Evolutionary conservation across 2,329 filamentous ascomycete species (phyloP).

Genomic region (Rutstroemia sp.): DNA sequence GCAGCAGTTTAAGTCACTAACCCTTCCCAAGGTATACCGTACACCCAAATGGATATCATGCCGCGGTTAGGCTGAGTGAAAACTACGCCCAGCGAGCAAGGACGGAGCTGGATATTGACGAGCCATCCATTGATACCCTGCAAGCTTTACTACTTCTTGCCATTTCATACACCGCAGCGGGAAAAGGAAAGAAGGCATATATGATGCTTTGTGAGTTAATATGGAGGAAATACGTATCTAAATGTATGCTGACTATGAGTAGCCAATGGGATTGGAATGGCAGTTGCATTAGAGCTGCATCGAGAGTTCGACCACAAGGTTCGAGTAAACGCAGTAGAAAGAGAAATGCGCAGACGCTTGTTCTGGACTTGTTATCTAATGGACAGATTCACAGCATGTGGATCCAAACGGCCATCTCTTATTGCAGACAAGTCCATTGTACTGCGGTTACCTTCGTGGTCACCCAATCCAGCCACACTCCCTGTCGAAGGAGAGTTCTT

Average conservation of each 20-base stretch:
- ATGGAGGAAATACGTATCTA: too few relatives aligned
- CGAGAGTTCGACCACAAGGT: constrained; percentile 61
- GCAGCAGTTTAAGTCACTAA: constrained; percentile 11
- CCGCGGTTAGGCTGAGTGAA: constrained; percentile 60
- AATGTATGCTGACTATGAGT: constrained; percentile 29
- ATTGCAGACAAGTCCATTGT: constrained; percentile 71
- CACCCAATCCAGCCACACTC: constrained; percentile 51
- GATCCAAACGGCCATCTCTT: constrained; percentile 74
- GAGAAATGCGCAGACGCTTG: constrained; percentile 69
- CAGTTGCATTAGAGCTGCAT: constrained; percentile 72
- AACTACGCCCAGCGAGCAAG: constrained; percentile 67
- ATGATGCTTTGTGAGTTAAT: constrained; percentile 66
- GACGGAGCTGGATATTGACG: constrained; percentile 66
- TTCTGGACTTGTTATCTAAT: constrained; percentile 89
- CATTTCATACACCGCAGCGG: constrained; percentile 67
- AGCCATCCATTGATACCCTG: constrained; percentile 70
- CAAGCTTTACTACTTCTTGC: constrained; percentile 71
- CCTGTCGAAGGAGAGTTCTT: constrained; percentile 74
- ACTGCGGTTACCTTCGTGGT: constrained; percentile 69
- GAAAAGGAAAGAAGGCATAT: constrained; percentile 77
- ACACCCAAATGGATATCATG: constrained; percentile 59
- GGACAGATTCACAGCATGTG: constrained; percentile 75
- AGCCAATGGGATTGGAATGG: constrained; percentile 77
- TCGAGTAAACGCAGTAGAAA: constrained; percentile 58
- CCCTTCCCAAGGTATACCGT: constrained; percentile 53